phyloP scores from a whole-genome alignment of 2,329 filamentous ascomycete genomes.

The Aspergillus hortae region DNA sequence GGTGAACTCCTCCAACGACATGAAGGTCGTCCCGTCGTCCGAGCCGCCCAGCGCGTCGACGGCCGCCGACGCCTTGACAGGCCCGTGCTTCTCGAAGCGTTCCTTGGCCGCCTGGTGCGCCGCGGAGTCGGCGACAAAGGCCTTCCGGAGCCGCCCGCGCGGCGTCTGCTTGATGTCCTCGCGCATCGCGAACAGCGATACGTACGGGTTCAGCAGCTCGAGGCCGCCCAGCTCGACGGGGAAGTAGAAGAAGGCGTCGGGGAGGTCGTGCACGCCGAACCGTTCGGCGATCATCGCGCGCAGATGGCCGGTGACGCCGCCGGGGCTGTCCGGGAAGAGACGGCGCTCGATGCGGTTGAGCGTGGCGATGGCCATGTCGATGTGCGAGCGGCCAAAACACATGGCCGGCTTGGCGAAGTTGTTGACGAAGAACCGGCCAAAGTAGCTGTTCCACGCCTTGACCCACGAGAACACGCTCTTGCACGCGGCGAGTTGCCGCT shows the following conservation, averaged over 20 bases:
- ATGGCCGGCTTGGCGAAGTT: conserved; percentile 56
- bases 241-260: conserved; percentile 53
- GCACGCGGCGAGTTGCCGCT: conserved; percentile 54
- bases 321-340: conserved; percentile 46
- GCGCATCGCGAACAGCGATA: conserved; percentile 47
- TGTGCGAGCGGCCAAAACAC: conserved; percentile 54
- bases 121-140: conserved; percentile 47
- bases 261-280: conserved; percentile 49
- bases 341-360: conserved; percentile 51
- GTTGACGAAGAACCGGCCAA: conserved; percentile 54
- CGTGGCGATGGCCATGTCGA: conserved; percentile 53
- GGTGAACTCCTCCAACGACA: conserved; percentile 40
- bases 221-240: conserved; percentile 51
- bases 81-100: conserved; percentile 26
- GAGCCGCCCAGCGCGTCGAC: not conserved
- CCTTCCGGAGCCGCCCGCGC: conserved; percentile 28
- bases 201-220: conserved; percentile 50
- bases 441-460: conserved; percentile 59
- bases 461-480: conserved; percentile 58
- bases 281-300: conserved; percentile 50
- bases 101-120: conserved; percentile 48
- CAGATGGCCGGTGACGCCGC: conserved; percentile 54
- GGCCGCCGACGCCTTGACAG: not conserved
- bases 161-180: conserved; percentile 39
- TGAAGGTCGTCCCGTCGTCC: conserved; percentile 22